Evolutionary conservation across 2,329 filamentous ascomycete genomes (phyloP).

Genomic region (Bipolaris cookei): DNA sequence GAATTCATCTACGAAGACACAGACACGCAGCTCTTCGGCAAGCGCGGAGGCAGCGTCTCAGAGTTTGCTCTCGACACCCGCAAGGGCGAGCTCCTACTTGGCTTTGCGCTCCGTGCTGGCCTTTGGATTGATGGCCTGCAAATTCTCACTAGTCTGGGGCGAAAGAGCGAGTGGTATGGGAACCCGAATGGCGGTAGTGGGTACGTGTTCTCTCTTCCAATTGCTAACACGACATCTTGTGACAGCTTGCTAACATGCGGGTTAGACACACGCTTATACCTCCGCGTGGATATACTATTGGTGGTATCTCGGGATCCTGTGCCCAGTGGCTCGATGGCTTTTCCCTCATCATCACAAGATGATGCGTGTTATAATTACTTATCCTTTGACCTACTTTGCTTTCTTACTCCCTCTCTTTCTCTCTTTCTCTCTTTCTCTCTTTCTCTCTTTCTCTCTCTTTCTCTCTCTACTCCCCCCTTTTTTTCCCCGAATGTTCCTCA

Average conservation of each 20-base stretch:
- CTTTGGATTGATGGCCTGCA: constrained; percentile 88
- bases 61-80: constrained; percentile 83
- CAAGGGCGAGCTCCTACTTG: constrained; percentile 83
- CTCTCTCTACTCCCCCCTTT: not conserved
- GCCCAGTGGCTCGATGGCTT: constrained; percentile 85
- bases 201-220: constrained; percentile 62
- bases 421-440: no score
- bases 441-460: not conserved
- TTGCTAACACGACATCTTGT: not conserved
- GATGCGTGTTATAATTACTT: constrained; percentile 33
- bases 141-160: constrained; percentile 85
- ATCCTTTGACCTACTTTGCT: not conserved
- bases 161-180: constrained; percentile 84
- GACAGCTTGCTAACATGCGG: constrained; percentile 26
- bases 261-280: constrained; percentile 84
- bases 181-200: constrained; percentile 78
- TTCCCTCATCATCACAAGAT: constrained; percentile 77
- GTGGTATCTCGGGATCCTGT: constrained; percentile 83
- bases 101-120: constrained; percentile 82
- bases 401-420: not conserved
- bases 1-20: constrained; percentile 94
- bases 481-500: constrained; percentile 1
- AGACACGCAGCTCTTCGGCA: constrained; percentile 85
- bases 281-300: constrained; percentile 85
- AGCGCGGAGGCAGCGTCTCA: constrained; percentile 72